Evolutionary conservation across 2,329 filamentous ascomycete species (phyloP).

Genomic region (Pleurostoma richardsiae): DNA sequence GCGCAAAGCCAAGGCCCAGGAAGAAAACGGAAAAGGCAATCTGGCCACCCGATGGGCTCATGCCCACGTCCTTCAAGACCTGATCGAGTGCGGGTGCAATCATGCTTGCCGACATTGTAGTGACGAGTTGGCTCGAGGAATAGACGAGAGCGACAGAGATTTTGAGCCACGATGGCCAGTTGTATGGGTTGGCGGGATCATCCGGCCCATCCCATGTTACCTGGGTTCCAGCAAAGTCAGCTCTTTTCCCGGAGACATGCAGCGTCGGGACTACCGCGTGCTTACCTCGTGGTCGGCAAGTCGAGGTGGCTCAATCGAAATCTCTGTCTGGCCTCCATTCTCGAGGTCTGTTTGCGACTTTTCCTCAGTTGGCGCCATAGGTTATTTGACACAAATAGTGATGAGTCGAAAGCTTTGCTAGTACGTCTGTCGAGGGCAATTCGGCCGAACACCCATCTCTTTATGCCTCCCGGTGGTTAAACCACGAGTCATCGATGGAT

Average conservation of each 20-base stretch:
- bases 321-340: background rate
- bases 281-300: background rate
- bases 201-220: slow-evolving; percentile 8
- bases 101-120: slow-evolving; percentile 28
- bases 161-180: slow-evolving; percentile 10
- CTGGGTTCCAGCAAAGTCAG: slow-evolving; percentile 3
- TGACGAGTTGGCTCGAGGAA: slow-evolving; percentile 26
- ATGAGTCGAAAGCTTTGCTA: background rate
- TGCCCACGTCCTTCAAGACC: slow-evolving; percentile 23
- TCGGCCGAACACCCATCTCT: background rate
- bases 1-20: slow-evolving; percentile 26
- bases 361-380: background rate
- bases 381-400: background rate
- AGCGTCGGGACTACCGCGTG: too few species aligned
- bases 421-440: background rate
- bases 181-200: slow-evolving; percentile 12
- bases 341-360: background rate
- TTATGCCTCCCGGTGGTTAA: background rate
- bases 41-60: slow-evolving; percentile 19
- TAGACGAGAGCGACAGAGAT: slow-evolving; percentile 19
- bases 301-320: background rate
- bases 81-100: slow-evolving; percentile 26
- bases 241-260: background rate
- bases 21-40: slow-evolving; percentile 28
- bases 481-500: background rate